Base-by-base conservation (phyloP, 1,284 basidiomycete genomes). In the Leccinum pachyderme region DNA sequence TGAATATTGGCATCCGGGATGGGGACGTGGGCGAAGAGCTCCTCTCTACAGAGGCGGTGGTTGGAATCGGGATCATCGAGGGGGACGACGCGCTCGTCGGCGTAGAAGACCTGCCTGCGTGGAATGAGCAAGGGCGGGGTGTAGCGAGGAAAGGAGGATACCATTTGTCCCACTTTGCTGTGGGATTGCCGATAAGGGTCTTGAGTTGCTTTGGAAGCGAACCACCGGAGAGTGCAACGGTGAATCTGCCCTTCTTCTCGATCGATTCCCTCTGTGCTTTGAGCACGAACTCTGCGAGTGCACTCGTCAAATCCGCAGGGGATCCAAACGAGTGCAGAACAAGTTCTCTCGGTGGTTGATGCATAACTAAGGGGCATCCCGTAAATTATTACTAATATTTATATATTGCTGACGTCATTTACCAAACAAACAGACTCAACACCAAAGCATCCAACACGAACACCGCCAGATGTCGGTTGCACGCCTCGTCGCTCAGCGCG, bases 101-200 rank as follows among this genome's bases (percentile, higher is more conserved):
- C 94, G 72, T 98, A 99, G 77, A 91, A 99, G 66, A 99, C 86
- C 65, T 98, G 93, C 95, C 95, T 98, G 72, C 35, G 45, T 9
- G 4, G 43, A 22, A 24, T 55, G 49, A 63, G 56, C 25, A 4
- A 43, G 32, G n/a, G 5, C 45, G 31, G n/a, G 5, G 6, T 18
- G 25, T 37, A 33, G 9, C 6, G 15, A 29, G 52, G 35, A 27
- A 13, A 47, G 33, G 47, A 27, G 78, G 82, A 61, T 64, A 95
- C 95, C 95, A 99, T 73, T 93, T 93, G 71, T 95, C 88, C 95
- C 97, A 99, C 72, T 91, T 91, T 13, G 95, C 83, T 46, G 82
- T 82, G 43, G 87, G 77, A 62, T 91, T 81, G 54, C 74, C 80
- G 58, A 95, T 81, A 61, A 98, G 83, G 49, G 82, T 84, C 61